Percentiles rank a stretch among this genome's conserved stretches.
Evolutionary conservation across 2,329 filamentous ascomycete species (phyloP).

Genomic region (Claviceps quebecensis): DNA sequence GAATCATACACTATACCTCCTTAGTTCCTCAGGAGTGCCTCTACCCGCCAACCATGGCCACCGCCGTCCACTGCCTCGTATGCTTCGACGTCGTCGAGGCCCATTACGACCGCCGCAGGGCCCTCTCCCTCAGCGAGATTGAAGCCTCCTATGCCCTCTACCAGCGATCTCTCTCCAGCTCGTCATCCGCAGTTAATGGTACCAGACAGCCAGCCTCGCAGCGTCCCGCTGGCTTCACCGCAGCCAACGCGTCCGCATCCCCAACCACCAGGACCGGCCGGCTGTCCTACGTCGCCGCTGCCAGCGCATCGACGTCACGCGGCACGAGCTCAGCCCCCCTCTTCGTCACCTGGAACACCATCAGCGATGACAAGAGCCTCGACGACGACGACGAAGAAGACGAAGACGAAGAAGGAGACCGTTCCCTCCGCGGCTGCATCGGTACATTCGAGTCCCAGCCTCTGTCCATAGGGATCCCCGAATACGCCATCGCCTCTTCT

Average conservation of each 20-base stretch:
- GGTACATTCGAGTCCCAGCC: conserved; percentile 78
- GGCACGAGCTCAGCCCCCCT: conserved; percentile 48
- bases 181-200: conserved; percentile 7
- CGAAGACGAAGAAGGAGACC: conserved; percentile 16
- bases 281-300: conserved; percentile 26
- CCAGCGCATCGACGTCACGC: conserved; percentile 24
- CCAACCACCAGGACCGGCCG: conserved; percentile 23
- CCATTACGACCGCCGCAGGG: conserved; percentile 54
- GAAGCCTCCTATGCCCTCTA: conserved; percentile 47
- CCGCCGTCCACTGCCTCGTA: conserved; percentile 71
- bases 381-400: neutral
- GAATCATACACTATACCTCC: neutral
- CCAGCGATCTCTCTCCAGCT: conserved; percentile 10
- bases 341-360: conserved; percentile 89
- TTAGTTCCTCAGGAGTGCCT: neutral
- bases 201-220: conserved; percentile 22
- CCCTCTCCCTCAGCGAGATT: conserved; percentile 54
- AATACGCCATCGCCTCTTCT: conserved; percentile 71
- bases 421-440: conserved; percentile 80
- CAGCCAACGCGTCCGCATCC: conserved; percentile 19
- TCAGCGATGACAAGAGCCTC: conserved; percentile 20
- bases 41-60: conserved; percentile 53
- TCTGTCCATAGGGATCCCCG: conserved; percentile 56
- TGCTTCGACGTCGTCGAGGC: conserved; percentile 83
- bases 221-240: conserved; percentile 4